These are phyloP conservation scores for Sporothrix variecibatus DNA, from an alignment of 2,329 filamentous ascomycete species.

Conservation along the genomic window DNA sequence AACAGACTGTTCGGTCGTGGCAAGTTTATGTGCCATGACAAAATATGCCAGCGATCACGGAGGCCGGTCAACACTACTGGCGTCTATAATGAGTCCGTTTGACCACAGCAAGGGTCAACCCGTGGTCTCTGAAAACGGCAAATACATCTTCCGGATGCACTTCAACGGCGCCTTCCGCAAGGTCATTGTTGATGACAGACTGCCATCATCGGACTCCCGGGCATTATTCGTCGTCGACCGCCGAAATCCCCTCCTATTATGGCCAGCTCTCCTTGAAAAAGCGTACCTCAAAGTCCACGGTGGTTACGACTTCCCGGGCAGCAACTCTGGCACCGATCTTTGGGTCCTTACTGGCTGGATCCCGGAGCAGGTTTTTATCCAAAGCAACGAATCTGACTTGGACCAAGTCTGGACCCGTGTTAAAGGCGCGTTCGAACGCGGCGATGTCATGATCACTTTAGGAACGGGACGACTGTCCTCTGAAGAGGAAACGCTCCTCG, in stretches of 20 bases:
- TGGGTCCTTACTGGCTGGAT: slow-evolving; percentile 96
- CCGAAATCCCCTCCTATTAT: slow-evolving; percentile 76
- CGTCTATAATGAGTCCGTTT: slow-evolving; percentile 72
- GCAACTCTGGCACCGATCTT: slow-evolving; percentile 93
- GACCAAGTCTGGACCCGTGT: slow-evolving; percentile 78
- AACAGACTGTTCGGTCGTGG: slow-evolving; percentile 95
- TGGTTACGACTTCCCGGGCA: slow-evolving; percentile 96
- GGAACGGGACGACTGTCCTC: slow-evolving; percentile 82
- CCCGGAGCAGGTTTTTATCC: slow-evolving; percentile 90
- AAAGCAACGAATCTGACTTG: slow-evolving; percentile 72
- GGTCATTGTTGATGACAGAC: slow-evolving; percentile 84
- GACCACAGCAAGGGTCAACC: slow-evolving; percentile 61
- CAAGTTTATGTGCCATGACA: slow-evolving; percentile 83
- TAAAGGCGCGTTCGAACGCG: slow-evolving; percentile 70
- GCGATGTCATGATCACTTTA: slow-evolving; percentile 84
- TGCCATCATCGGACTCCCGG: slow-evolving; percentile 72
- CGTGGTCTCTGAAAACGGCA: slow-evolving; percentile 72
- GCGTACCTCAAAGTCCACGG: slow-evolving; percentile 94
- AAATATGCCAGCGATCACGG: slow-evolving; percentile 55
- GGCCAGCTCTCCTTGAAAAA: slow-evolving; percentile 93
- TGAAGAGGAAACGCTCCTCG: slow-evolving; percentile 76
- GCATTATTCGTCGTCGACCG: slow-evolving; percentile 86
- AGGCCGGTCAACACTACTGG: slow-evolving; percentile 64
- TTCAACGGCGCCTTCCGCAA: slow-evolving; percentile 93
- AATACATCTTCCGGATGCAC: slow-evolving; percentile 88